Percentiles rank a stretch among this genome's conserved stretches.
These are phyloP conservation scores for Anisodus tanguticus DNA, from an alignment of 257 asterid genomes.

Conservation along the genomic window DNA sequence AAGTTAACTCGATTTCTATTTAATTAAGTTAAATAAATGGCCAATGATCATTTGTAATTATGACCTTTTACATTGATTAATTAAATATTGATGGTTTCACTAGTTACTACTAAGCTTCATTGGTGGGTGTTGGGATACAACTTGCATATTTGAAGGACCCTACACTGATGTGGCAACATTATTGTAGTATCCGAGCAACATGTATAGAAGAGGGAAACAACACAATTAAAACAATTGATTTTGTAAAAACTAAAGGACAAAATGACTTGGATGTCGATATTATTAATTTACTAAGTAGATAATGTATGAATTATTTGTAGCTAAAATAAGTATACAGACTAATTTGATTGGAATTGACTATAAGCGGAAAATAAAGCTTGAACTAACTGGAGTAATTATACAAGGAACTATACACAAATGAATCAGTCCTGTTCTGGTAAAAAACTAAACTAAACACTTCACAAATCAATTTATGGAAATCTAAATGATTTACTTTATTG, in stretches of 20 bases:
- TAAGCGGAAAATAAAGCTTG: background rate
- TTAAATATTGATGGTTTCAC: background rate
- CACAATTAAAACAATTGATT: background rate
- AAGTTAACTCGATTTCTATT: background rate
- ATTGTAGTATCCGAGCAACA: background rate
- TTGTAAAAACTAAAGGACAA: background rate
- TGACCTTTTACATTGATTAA: background rate
- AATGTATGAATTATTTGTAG: background rate
- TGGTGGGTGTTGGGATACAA: background rate
- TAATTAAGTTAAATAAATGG: background rate
- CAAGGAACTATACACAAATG: background rate
- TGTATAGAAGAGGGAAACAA: background rate
- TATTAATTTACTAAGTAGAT: background rate
- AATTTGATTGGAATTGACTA: background rate
- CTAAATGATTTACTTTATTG: background rate
- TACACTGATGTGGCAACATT: background rate
- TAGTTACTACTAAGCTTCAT: background rate
- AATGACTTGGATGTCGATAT: background rate
- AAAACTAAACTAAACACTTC: background rate
- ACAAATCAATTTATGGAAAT: background rate
- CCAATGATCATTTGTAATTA: background rate
- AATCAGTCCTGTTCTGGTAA: background rate
- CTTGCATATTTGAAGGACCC: slow-evolving; percentile 11
- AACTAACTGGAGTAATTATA: background rate
- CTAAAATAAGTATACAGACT: background rate